Conservation (phyloP, 2,329 filamentous ascomycete genomes). For the Apiospora hydei region DNA sequence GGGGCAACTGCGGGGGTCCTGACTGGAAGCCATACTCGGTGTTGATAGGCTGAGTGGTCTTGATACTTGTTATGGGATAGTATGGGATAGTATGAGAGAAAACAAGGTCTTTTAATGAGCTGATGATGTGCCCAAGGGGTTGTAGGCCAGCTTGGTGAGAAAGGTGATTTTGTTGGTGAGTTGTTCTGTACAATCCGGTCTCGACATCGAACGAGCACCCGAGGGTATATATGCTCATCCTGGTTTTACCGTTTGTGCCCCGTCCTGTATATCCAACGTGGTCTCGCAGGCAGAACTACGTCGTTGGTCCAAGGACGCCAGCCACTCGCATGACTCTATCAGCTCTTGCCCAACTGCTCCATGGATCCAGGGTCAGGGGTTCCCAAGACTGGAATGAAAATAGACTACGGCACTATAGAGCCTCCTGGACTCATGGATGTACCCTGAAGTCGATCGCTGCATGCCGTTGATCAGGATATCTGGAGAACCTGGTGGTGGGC, state of each 20-base stretch:
- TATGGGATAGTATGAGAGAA: neutral
- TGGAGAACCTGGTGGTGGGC: slow-evolving; percentile 2
- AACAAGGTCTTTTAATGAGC: neutral
- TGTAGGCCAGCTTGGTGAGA: neutral
- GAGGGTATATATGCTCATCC: neutral
- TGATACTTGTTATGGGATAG: neutral
- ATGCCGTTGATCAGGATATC: neutral
- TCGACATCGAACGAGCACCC: slow-evolving; percentile 1
- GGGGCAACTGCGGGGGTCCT: neutral
- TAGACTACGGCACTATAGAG: neutral
- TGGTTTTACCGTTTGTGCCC: too few relatives aligned
- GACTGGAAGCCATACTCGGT: neutral
- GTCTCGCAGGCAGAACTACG: neutral
- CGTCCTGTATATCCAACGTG: neutral
- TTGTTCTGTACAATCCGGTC: neutral
- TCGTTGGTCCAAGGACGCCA: slow-evolving; percentile 1
- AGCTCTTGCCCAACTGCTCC: neutral
- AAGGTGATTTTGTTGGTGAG: neutral
- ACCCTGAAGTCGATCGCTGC: slow-evolving; percentile 21
- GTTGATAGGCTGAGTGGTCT: neutral
- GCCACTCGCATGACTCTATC: slow-evolving; percentile 4
- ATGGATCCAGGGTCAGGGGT: slow-evolving; percentile 1
- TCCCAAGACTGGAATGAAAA: neutral
- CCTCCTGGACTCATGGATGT: slow-evolving; percentile 14
- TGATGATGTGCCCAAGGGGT: neutral